Evolutionary conservation across 2,329 filamentous ascomycete species (phyloP), one percentile per base, ranked within the genome.

Genomic region (Onygenales sp.): DNA sequence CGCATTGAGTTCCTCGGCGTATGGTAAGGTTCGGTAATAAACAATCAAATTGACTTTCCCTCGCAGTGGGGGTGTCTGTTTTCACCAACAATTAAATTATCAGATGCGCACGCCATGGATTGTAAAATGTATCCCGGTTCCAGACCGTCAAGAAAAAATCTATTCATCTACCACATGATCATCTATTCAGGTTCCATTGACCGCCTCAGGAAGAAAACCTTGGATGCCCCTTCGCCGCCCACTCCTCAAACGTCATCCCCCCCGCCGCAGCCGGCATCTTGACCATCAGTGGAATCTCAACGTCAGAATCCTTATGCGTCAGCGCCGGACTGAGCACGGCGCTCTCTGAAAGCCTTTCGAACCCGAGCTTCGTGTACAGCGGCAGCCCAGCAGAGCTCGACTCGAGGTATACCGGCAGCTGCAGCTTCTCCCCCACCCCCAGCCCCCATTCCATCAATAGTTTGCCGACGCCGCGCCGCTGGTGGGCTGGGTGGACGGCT

Each of bases 221-320:
- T n/a, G 50, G 53, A n/a, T 52, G 51, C 49, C 51, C 55, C 6
- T 47, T 55, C 31, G 37, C 44, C 39, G 47, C 49, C 70, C 69
- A 70, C 52, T 71, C 64, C 21, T 62, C 60, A 57, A 72, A 72
- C 1, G 55, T 67, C 59, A 68, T 56, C 10, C 63, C 65, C 4
- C 60, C 57, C 3, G 62, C 66, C 44, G 56, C 59, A 31, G 62
- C 56, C 5, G 72, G 72, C 70, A 74, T 70, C 57, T 62, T 66
- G 34, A 73, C 67, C 71, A 74, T 74, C 11, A 74, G 62, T 1
- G 72, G 72, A 43, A 72, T 68, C 46, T 66, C 64, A 6, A 73
- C 62, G 37, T 73, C 71, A 31, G 60, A 54, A 7, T 67, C 63
- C 2, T 65, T 66, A 4, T 65, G 67, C 49, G 73, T 57, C 4